These are phyloP conservation scores for Tolypocladium nubicola DNA, from an alignment of 2,329 filamentous ascomycete genomes.

Conservation along the genomic window DNA sequence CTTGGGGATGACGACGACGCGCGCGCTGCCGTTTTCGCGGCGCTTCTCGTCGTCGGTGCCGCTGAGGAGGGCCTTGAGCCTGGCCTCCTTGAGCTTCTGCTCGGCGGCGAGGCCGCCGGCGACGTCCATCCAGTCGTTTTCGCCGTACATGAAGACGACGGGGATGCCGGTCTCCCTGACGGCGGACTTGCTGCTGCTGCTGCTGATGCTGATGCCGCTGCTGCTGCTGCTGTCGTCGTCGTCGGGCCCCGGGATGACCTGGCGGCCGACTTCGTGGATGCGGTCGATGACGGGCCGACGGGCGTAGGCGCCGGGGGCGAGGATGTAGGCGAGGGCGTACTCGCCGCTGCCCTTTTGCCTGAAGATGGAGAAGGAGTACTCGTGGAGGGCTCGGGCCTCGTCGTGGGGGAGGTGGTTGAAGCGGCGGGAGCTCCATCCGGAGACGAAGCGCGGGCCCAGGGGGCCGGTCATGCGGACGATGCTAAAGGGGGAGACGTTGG, in stretches of 20 bases:
- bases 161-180: conserved; percentile 58
- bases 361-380: conserved; percentile 92
- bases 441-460: conserved; percentile 82
- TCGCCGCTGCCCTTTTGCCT: conserved; percentile 85
- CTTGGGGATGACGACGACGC: conserved; percentile 64
- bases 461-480: conserved; percentile 82
- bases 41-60: conserved; percentile 58
- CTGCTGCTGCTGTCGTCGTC: conserved; percentile 6
- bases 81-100: conserved; percentile 65
- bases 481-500: conserved; percentile 91
- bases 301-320: conserved; percentile 88
- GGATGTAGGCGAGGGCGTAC: conserved; percentile 84
- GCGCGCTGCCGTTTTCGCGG: conserved; percentile 68
- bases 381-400: conserved; percentile 77
- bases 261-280: conserved; percentile 79
- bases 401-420: conserved; percentile 78
- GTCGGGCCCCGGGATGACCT: conserved; percentile 31
- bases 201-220: not conserved
- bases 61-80: conserved; percentile 44
- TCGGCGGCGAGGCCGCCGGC: conserved; percentile 71
- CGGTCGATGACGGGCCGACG: conserved; percentile 77
- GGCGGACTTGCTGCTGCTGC: not conserved
- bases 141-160: conserved; percentile 89
- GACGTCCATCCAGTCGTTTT: conserved; percentile 98
- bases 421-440: conserved; percentile 85